A percentile compares a stretch with the other conserved stretches of the same genome.
These are phyloP conservation scores for Mortierella polycephala DNA, from an alignment of 371 early-diverging fungal species.

Conservation along the genomic window DNA sequence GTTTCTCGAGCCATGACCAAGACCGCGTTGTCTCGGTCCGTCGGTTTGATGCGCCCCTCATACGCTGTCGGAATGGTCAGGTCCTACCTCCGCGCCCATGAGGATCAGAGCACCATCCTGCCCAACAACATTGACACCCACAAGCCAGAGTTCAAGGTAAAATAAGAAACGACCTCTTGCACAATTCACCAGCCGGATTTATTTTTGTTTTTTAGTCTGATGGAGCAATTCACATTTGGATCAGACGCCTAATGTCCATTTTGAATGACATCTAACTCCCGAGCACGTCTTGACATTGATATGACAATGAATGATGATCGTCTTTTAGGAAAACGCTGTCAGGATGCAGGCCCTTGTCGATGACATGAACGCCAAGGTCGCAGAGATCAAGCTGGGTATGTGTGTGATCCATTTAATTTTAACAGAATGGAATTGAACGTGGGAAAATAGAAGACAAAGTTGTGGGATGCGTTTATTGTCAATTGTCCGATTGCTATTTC, in stretches of 20 bases:
- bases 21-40: conserved; percentile 26
- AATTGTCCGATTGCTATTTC: too few species aligned
- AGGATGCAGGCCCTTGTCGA: conserved; percentile 82
- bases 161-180: background rate
- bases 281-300: too few species aligned
- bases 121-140: conserved; percentile 73
- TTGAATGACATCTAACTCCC: background rate
- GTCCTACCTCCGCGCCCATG: conserved; percentile 53
- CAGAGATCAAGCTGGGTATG: conserved; percentile 82
- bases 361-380: conserved; percentile 78
- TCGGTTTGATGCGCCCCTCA: conserved; percentile 46
- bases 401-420: background rate
- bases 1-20: conserved; percentile 40
- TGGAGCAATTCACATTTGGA: background rate
- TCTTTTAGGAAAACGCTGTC: conserved; percentile 81
- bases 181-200: background rate
- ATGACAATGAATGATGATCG: too few species aligned
- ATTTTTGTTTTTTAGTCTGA: conserved; percentile 1
- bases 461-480: background rate
- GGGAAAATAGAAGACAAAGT: background rate
- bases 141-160: conserved; percentile 85
- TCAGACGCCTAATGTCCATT: background rate
- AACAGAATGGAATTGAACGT: background rate
- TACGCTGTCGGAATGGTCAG: conserved; percentile 48
- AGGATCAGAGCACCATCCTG: conserved; percentile 51